These are phyloP conservation scores for Mycosarcoma maydis DNA, from an alignment of 1,284 basidiomycete genomes.

Conservation along the genomic window DNA sequence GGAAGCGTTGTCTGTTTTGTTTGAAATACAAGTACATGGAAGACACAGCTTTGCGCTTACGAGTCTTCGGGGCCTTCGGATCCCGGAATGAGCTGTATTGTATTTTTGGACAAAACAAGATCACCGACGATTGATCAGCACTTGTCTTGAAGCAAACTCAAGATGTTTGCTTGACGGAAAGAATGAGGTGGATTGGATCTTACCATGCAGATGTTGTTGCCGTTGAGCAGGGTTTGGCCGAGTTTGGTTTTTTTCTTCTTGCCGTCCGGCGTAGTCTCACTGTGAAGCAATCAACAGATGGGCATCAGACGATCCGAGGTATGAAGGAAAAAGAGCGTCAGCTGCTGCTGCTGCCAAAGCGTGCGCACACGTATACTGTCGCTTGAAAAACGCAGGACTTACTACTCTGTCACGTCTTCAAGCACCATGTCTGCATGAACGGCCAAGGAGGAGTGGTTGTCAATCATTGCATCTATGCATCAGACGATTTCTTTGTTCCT, in stretches of 20 bases:
- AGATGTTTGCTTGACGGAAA: no score
- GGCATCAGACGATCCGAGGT: not conserved
- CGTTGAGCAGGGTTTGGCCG: constrained; percentile 90
- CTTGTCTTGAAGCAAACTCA: no score
- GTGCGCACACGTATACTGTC: no score
- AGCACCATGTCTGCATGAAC: constrained; percentile 96
- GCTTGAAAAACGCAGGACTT: no score
- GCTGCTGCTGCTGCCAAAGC: no score
- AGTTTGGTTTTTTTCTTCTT: constrained; percentile 82
- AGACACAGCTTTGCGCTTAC: not conserved
- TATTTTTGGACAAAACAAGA: no score
- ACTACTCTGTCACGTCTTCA: constrained; percentile 98
- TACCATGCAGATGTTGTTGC: constrained; percentile 98
- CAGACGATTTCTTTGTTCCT: no score
- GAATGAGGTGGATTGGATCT: constrained; percentile 56
- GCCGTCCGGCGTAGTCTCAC: constrained; percentile 85
- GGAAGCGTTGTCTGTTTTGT: not conserved
- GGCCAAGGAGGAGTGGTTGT: no score
- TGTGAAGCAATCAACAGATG: no score
- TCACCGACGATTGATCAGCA: no score
- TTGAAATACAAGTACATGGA: constrained; percentile 30
- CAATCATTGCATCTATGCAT: no score
- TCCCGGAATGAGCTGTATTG: constrained; percentile 48
- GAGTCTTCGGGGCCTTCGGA: constrained; percentile 47
- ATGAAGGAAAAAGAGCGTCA: not conserved